These are phyloP conservation scores for Avena insularis DNA, from an alignment of 176 grass and related monocot species.

Conservation along the genomic window DNA sequence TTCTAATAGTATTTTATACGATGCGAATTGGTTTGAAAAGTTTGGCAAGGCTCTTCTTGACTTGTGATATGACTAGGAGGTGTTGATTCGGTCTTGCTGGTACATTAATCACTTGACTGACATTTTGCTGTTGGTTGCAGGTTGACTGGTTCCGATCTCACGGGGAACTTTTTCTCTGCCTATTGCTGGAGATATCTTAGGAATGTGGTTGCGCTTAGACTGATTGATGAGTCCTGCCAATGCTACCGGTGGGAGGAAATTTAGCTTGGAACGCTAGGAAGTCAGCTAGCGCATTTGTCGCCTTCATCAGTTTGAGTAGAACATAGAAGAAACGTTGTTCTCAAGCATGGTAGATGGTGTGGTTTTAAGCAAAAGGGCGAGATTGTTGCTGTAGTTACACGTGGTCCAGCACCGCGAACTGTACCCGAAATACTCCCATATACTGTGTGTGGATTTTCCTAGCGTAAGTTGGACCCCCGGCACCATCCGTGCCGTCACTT, in stretches of 20 bases:
- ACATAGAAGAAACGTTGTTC: background rate
- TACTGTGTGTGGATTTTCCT: too few relatives aligned
- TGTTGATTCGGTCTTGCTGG: slow-evolving; percentile 8
- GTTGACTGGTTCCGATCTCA: slow-evolving; percentile 1
- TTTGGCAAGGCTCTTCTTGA: background rate
- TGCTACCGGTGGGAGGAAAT: background rate
- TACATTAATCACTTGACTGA: background rate
- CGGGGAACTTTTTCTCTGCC: background rate
- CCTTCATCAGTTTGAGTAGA: background rate
- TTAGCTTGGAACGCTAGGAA: background rate
- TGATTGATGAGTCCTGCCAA: background rate
- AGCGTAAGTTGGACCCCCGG: too few relatives aligned
- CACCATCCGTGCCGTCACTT: too few relatives aligned
- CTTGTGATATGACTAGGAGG: background rate
- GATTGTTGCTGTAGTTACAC: too few relatives aligned
- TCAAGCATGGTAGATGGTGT: background rate
- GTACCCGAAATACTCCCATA: too few relatives aligned
- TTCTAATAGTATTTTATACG: too few relatives aligned
- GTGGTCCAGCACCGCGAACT: too few relatives aligned
- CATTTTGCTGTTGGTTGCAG: slow-evolving; percentile 2
- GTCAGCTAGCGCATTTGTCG: background rate
- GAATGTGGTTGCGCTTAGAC: background rate
- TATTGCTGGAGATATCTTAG: background rate
- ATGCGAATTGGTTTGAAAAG: background rate
- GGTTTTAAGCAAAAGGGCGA: too few relatives aligned